Conservation (phyloP, 352 stramenopile genomes). For the Peronospora destructor region DNA sequence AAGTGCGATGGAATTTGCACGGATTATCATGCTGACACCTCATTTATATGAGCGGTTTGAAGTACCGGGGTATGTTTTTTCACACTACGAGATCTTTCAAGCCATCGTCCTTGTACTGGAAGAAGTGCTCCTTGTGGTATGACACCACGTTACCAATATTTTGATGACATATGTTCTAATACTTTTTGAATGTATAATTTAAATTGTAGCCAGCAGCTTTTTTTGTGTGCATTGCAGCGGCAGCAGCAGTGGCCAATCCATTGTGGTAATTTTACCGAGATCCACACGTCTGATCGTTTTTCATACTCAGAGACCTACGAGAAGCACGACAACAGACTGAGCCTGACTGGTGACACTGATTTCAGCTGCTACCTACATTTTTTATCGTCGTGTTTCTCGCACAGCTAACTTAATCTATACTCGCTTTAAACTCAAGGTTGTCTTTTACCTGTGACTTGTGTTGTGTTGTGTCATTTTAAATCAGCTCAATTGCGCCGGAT, state of each 20-base stretch:
- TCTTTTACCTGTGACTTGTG: background rate
- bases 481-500: conserved; percentile 46
- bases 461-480: conserved; percentile 18
- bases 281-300: background rate
- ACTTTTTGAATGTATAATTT: too few species aligned
- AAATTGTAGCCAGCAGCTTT: conserved; percentile 49
- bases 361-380: background rate
- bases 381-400: conserved; percentile 19
- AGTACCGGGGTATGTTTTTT: conserved; percentile 50
- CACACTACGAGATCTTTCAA: conserved; percentile 71
- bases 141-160: conserved; percentile 1
- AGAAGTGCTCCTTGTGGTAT: conserved; percentile 63
- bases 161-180: too few species aligned
- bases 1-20: conserved; percentile 62
- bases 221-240: conserved; percentile 60
- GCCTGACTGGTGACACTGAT: too few species aligned
- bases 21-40: conserved; percentile 59
- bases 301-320: too few species aligned
- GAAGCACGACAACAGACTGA: too few species aligned
- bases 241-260: conserved; percentile 47
- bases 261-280: conserved; percentile 34
- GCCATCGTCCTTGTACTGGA: conserved; percentile 54
- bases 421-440: conserved; percentile 13
- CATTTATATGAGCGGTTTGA: conserved; percentile 57
- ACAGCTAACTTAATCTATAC: conserved; percentile 38